Base-by-base conservation (phyloP, 2,329 filamentous ascomycete species). In the Phaeophleospora eucalypticola region DNA sequence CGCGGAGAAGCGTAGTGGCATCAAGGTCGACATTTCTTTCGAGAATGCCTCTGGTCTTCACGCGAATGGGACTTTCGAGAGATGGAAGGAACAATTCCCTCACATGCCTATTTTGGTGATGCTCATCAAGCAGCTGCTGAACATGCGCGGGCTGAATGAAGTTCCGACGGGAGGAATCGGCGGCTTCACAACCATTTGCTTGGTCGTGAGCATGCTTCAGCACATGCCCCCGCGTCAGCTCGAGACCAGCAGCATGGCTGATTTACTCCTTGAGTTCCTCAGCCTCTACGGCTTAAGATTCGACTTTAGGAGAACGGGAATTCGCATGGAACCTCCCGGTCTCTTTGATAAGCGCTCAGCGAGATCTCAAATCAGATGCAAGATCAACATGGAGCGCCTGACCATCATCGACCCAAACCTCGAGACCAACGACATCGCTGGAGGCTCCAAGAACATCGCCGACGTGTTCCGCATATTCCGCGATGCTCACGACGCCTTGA, bases 361-460 rank as follows among this genome's bases (percentile, higher is more conserved):
- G 65, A 14, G 36, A 41, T n/a, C n/a, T n/a, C 29, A 33, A 47
- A 7, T 47, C 50, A 4, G 29, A 33, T 21, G 65, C 64, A 60
- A 54, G 48, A 18, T 80, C 78, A 58, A 83, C 83, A 59, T 68
- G 66, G 12, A 76, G 41, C 82, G 89, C 1, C 75, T 98, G 1
- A 87, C 85, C 7, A 95, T 98, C 59, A 85, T 95, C 48, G 93
- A 98, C 62, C 93, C 93, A 0, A 95, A 97, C 66, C 86, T 87
- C 48, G 66, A 80, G 0, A 71, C 77, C 19, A 97, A 97, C 65
- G 93, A 98, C 61, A 93, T 98, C 19, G 84, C 93, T 0, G 89
- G 89, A 8, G 90, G 90, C 8, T 93, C 89, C 0, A 78, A 74
- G 37, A 86, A 87, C 55, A 87, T 86, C 6, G 56, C 68, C 0